These are phyloP conservation scores for Paramecium sonneborni DNA, from an alignment of 73 alveolate genomes.

Conservation along the genomic window DNA sequence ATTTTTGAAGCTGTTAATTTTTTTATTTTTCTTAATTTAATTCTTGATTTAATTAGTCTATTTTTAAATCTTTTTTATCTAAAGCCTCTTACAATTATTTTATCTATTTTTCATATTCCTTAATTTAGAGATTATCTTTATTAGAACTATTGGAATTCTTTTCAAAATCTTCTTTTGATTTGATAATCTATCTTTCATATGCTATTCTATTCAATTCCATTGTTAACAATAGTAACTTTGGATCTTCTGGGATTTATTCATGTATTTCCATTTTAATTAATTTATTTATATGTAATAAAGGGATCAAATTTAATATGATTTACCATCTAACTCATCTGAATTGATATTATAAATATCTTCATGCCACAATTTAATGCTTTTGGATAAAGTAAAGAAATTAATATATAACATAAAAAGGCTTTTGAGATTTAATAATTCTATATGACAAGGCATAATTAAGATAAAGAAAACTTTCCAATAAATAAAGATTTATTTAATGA, in stretches of 20 bases:
- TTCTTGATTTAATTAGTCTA: background rate
- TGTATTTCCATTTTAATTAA: background rate
- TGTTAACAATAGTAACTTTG: background rate
- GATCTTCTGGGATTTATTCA: background rate
- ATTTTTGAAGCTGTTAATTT: background rate
- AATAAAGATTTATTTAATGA: background rate
- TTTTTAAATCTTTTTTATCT: background rate
- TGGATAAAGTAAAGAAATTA: background rate
- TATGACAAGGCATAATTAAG: background rate
- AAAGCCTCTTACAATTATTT: background rate
- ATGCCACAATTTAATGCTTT: background rate
- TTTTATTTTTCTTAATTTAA: background rate
- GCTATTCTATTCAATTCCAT: constrained; percentile 14
- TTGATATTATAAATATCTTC: background rate
- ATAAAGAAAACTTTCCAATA: background rate
- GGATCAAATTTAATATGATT: background rate
- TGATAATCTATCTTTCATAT: background rate
- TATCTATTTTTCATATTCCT: background rate
- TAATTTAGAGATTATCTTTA: background rate
- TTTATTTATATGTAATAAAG: background rate
- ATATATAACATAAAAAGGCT: background rate
- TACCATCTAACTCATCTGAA: background rate
- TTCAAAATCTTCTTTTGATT: background rate
- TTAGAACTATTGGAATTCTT: background rate
- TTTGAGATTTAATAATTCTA: background rate